Evolutionary conservation across 148 eudicot genomes (phyloP), one percentile per base, ranked within the genome.

Genomic region (Rhododendron vialii): DNA sequence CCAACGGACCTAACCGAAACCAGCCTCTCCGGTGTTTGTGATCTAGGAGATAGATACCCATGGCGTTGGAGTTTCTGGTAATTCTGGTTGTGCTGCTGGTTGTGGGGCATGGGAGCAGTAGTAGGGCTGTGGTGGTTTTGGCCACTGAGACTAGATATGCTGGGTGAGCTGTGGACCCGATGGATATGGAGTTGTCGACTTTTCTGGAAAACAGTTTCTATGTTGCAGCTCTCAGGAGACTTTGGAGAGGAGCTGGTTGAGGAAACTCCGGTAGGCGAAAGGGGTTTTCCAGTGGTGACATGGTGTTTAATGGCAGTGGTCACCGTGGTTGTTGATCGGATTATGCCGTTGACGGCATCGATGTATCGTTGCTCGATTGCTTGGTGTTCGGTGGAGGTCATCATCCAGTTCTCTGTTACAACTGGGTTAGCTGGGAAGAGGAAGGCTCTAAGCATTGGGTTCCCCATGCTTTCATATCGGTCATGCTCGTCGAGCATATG

Each of bases 401-500:
- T 43, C 15, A 33, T 50, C 7, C 85, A 91, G 83, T 48, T 87
- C 24, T 93, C 94, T 1, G 81, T 17, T 45, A 4, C 38, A 28
- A 71, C 41, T 18, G 91, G 92, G 73, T 85, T 91, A 8, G 86
- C 78, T 1, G 95, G 93, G 86, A 95, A 95, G n/a, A 95, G 88
- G 87, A 90, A 95, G 24, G 96, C 88, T 6, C 96, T 93, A 50
- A 95, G 92, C 84, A 91, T 92, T 12, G 91, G 88, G 67, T 30
- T 55, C 47, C 91, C 92, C 10, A 74, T 82, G 4, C 35, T 55
- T 82, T 93, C 93, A 13, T 87, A 73, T 14, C 91, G 92, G 59
- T 94, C 93, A 73, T 90, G 87, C 84, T 95, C 98, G 2, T 92
- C 93, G 1, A 93, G 85, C 93, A 94, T 93, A 89, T 93, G 92